These are phyloP conservation scores for Cicer chorassanicum DNA, from an alignment of 306 rosid genomes.

Conservation along the genomic window DNA sequence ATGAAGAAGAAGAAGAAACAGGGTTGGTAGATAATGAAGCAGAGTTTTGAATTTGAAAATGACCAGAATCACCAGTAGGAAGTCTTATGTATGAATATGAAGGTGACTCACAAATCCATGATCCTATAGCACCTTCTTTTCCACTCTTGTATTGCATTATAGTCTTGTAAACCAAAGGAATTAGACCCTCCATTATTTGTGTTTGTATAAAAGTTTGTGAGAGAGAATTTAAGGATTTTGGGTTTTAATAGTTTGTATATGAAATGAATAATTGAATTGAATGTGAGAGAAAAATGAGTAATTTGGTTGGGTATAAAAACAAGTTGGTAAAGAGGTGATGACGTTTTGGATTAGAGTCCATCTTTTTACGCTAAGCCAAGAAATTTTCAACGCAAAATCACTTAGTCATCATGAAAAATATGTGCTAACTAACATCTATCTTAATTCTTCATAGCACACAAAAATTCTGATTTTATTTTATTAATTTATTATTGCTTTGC, in stretches of 20 bases:
- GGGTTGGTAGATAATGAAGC: slow-evolving; percentile 45
- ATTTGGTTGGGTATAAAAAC: slow-evolving; percentile 42
- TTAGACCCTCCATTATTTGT: slow-evolving; percentile 80
- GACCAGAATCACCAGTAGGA: slow-evolving; percentile 57
- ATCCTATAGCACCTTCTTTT: slow-evolving; percentile 54
- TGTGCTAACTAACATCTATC: slow-evolving; percentile 53
- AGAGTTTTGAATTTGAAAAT: slow-evolving; percentile 43
- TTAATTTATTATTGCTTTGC: background rate
- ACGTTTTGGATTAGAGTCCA: slow-evolving; percentile 63
- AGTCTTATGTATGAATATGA: slow-evolving; percentile 62
- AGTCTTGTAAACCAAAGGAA: slow-evolving; percentile 83
- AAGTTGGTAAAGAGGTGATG: slow-evolving; percentile 36
- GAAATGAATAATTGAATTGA: slow-evolving; percentile 47
- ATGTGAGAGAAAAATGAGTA: slow-evolving; percentile 39
- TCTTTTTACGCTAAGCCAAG: slow-evolving; percentile 63
- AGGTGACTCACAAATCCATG: slow-evolving; percentile 78
- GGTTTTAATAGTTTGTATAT: slow-evolving; percentile 19
- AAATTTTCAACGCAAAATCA: slow-evolving; percentile 59
- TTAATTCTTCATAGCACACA: slow-evolving; percentile 41
- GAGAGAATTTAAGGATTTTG: slow-evolving; percentile 21
- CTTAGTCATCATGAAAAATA: slow-evolving; percentile 57
- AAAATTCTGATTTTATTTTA: slow-evolving; percentile 35
- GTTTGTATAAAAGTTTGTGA: background rate
- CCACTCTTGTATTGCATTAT: slow-evolving; percentile 73
- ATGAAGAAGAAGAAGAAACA: slow-evolving; percentile 47